Percentiles rank a stretch among this genome's conserved stretches.
Evolutionary conservation across 2,329 filamentous ascomycete genomes (phyloP).

Genomic region (Onygenales sp.): DNA sequence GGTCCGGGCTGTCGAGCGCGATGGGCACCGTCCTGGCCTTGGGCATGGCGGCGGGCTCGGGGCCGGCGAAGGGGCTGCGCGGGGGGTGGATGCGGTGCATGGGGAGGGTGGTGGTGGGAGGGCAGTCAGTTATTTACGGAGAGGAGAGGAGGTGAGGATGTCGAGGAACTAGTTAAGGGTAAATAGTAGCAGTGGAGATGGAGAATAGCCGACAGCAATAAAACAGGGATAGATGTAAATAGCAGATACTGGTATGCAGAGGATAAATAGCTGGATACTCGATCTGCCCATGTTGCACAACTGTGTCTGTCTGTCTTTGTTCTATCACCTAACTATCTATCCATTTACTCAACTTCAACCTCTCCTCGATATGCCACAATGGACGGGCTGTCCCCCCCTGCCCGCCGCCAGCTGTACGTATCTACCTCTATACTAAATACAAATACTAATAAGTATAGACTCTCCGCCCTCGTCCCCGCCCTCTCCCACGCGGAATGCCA

Average conservation of each 20-base stretch:
- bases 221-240: not conserved
- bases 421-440: conserved; percentile 3
- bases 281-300: not conserved
- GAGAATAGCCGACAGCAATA: not conserved
- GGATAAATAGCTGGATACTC: not conserved
- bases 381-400: conserved; percentile 11
- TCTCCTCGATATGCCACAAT: too few species aligned
- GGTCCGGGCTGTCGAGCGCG: conserved; percentile 37
- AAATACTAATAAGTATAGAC: not conserved
- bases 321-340: too few species aligned
- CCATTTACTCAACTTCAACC: too few species aligned
- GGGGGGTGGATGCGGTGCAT: conserved; percentile 34
- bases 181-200: not conserved
- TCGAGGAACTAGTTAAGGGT: not conserved
- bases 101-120: conserved; percentile 9
- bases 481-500: conserved; percentile 23
- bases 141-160: not conserved
- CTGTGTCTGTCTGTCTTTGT: too few species aligned
- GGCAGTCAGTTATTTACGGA: not conserved
- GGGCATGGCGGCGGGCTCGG: conserved; percentile 25
- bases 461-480: conserved; percentile 16
- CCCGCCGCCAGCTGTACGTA: conserved; percentile 15
- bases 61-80: conserved; percentile 37
- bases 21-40: conserved; percentile 45
- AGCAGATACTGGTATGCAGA: not conserved